A percentile compares a stretch with the other conserved stretches of the same genome.
These are phyloP conservation scores for Dryas drummondii DNA, from an alignment of 306 rosid genomes.

Conservation along the genomic window DNA sequence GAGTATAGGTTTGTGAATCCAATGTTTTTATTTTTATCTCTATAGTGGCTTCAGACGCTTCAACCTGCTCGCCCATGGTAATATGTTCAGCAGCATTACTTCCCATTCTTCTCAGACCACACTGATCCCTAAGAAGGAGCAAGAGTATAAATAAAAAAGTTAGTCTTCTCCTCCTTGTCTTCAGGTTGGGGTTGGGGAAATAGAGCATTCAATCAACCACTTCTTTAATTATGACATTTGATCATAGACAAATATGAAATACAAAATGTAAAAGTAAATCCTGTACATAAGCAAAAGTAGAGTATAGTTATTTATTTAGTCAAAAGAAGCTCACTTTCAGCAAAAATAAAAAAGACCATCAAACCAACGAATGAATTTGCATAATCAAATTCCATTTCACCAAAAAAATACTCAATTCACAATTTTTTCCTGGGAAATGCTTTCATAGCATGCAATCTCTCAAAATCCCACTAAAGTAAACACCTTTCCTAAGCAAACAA, in stretches of 20 bases:
- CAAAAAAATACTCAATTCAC: not conserved
- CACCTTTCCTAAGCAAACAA: constrained; percentile 6
- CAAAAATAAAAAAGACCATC: not conserved
- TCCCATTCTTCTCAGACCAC: constrained; percentile 62
- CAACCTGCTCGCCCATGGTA: constrained; percentile 39
- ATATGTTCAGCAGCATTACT: constrained; percentile 43
- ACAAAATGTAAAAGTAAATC: not conserved
- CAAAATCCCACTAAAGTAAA: constrained; percentile 16
- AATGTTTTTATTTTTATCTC: constrained; percentile 93
- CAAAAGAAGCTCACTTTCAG: too few relatives aligned
- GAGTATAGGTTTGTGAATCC: constrained; percentile 89
- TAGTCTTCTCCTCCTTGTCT: not conserved
- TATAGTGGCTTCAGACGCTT: constrained; percentile 66
- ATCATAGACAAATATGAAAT: not conserved
- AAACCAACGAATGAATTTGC: not conserved
- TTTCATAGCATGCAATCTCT: constrained; percentile 1
- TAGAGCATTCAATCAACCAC: not conserved
- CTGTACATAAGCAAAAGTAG: too few relatives aligned
- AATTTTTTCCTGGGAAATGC: too few relatives aligned
- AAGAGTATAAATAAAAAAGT: constrained; percentile 10
- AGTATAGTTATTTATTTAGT: too few relatives aligned
- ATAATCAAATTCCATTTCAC: too few relatives aligned
- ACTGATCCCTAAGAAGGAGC: constrained; percentile 31
- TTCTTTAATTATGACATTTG: not conserved
- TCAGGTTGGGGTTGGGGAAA: not conserved